Evolutionary conservation across 495 filamentous ascomycete species (phyloP).

Genomic region (Talaromyces liani): DNA sequence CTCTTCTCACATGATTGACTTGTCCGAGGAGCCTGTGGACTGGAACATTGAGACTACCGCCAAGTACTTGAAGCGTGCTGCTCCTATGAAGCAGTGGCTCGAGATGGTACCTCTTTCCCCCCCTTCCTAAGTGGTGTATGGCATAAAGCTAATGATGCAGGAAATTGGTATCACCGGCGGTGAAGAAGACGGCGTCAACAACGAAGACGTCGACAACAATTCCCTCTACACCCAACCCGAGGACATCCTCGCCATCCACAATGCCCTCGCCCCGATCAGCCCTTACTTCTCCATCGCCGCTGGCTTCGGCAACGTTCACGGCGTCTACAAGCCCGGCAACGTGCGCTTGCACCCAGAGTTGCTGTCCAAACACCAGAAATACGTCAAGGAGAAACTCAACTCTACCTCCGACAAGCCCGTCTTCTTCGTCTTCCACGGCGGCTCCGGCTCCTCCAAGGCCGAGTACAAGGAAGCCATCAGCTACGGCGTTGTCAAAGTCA

Average conservation of each 20-base stretch:
- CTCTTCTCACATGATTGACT: slow-evolving; percentile 95
- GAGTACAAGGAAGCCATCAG: slow-evolving; percentile 83
- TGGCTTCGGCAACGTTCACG: slow-evolving; percentile 98
- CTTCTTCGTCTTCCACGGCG: slow-evolving; percentile 99
- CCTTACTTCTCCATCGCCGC: slow-evolving; percentile 97
- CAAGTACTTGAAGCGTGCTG: slow-evolving; percentile 82
- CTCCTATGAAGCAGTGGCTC: slow-evolving; percentile 96
- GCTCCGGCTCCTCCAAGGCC: slow-evolving; percentile 79
- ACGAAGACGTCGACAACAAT: slow-evolving; percentile 74
- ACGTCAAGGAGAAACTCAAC: slow-evolving; percentile 67
- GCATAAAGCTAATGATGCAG: no score
- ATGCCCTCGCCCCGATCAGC: slow-evolving; percentile 70
- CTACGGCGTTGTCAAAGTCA: slow-evolving; percentile 96
- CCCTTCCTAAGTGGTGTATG: no score
- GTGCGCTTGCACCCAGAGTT: slow-evolving; percentile 92
- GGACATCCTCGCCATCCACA: slow-evolving; percentile 85
- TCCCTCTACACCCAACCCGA: slow-evolving; percentile 96
- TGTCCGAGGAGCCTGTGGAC: slow-evolving; percentile 81
- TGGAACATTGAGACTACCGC: slow-evolving; percentile 88
- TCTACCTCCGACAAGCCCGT: slow-evolving; percentile 76
- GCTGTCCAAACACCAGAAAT: slow-evolving; percentile 86
- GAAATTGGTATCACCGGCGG: slow-evolving; percentile 86
- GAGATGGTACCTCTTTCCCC: slow-evolving; percentile 77
- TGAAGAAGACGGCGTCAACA: slow-evolving; percentile 68
- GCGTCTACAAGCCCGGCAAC: slow-evolving; percentile 98